A percentile compares a stretch with the other conserved stretches of the same genome.
These are phyloP conservation scores for Sporodiniella umbellata DNA, from an alignment of 371 early-diverging fungal genomes.

Conservation along the genomic window DNA sequence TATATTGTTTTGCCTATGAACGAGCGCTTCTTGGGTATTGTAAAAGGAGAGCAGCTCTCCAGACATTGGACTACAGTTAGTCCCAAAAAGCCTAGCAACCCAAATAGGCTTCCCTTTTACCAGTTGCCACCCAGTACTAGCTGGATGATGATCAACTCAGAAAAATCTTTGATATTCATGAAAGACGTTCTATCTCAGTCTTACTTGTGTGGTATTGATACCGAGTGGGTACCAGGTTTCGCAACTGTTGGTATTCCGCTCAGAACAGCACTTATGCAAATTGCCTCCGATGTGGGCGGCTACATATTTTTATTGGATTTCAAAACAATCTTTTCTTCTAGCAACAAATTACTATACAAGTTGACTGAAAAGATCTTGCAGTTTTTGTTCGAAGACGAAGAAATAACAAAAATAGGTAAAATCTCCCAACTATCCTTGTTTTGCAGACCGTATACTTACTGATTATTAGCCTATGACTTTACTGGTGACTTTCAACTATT, in stretches of 20 bases:
- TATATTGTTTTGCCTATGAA: conserved; percentile 28
- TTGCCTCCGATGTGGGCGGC: conserved; percentile 29
- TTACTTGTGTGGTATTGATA: conserved; percentile 36
- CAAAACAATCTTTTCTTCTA: conserved; percentile 23
- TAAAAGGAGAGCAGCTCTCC: conserved; percentile 39
- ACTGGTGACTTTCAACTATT: conserved; percentile 36
- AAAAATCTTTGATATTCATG: conserved; percentile 22
- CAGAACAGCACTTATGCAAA: conserved; percentile 44
- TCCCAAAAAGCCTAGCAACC: conserved; percentile 11
- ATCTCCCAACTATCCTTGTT: too few relatives aligned
- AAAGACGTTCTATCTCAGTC: conserved; percentile 14
- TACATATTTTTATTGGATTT: conserved; percentile 40
- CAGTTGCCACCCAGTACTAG: conserved; percentile 19
- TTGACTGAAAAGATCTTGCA: conserved; percentile 23
- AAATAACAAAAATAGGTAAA: conserved; percentile 34
- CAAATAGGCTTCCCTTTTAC: conserved; percentile 12
- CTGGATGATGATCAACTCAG: conserved; percentile 29
- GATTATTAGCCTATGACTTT: conserved; percentile 48
- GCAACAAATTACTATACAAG: conserved; percentile 10
- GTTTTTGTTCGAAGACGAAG: conserved; percentile 23
- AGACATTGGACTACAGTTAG: conserved; percentile 16
- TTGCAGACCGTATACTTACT: too few relatives aligned
- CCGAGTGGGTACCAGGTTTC: conserved; percentile 48
- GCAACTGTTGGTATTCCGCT: conserved; percentile 12
- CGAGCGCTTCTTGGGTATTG: conserved; percentile 26